Evolutionary conservation across 805 yeast species (phyloP), one percentile per base, ranked within the genome.

Genomic region (Wickerhamomyces alni): DNA sequence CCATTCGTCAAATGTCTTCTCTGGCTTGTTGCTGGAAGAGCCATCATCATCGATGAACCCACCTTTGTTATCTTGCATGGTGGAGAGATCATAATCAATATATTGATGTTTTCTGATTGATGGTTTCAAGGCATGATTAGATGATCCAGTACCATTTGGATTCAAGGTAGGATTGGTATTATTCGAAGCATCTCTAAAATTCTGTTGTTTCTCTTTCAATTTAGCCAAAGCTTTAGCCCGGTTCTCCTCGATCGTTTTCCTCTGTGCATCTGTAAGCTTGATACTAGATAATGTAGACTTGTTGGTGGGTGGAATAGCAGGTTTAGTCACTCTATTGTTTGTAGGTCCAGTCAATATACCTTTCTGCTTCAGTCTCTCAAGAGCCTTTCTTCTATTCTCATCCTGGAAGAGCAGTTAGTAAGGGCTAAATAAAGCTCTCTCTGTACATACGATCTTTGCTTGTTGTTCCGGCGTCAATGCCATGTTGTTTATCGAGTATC

Each of bases 51-150:
- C 39, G 1, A 53, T 48, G 27, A 48, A 53, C 15, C 99, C 99
- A 51, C 97, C 98, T 52, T 77, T 76, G 3, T 87, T 69, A 54
- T 93, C 96, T 46, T 77, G 75, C 87, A 94, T 84, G n/a, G 87
- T 83, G 3, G 97, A 75, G 49, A 93, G 75, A 61, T 93, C 97
- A 59, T 80, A 86, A 44, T 85, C 93, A 24, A 85, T 84, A 55
- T 83, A 85, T 50, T 83, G 88, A 26, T 72, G 67, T 37, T 72
- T 75, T 42, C 71, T 67, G 21, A 83, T 74, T 16, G 73, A 65
- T 1, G 80, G 80, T 60, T 44, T 38, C 36, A 35, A 37, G 28
- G 31, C 35, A 28, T 38, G 36, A 24, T 33, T 17, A 17, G 24
- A 38, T 13, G 16, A 10, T 16, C 21, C 11, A 9, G 9, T 15